Conservation (phyloP, 2,329 filamentous ascomycete genomes). For the Bimuria novae-zelandiae region DNA sequence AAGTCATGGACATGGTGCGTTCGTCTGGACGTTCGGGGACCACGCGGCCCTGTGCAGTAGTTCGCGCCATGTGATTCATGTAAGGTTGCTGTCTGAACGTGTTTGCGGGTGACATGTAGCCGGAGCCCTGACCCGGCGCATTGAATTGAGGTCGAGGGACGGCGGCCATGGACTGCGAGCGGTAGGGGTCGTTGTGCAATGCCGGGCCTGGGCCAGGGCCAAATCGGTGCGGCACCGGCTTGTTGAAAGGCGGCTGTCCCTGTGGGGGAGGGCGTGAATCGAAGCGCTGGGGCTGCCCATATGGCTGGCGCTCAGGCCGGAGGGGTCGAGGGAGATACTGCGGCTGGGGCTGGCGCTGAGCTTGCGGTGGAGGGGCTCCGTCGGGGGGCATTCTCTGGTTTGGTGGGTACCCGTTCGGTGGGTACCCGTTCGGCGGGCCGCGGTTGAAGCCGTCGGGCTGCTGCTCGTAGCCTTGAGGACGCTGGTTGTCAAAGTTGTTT, state of each 20-base stretch:
- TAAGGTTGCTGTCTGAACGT: slow-evolving; percentile 80
- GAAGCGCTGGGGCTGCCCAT: slow-evolving; percentile 72
- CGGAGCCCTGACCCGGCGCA: slow-evolving; percentile 46
- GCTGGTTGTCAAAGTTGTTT: slow-evolving; percentile 30
- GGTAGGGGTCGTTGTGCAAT: slow-evolving; percentile 81
- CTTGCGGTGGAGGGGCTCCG: slow-evolving; percentile 35
- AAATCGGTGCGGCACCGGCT: slow-evolving; percentile 62
- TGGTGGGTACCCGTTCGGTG: slow-evolving; percentile 48
- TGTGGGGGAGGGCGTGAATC: slow-evolving; percentile 61
- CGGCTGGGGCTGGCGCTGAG: slow-evolving; percentile 52
- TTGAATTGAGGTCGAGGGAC: slow-evolving; percentile 75
- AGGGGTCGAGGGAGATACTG: slow-evolving; percentile 65
- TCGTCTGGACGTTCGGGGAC: slow-evolving; percentile 93
- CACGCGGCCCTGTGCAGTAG: slow-evolving; percentile 87
- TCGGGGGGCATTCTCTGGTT: slow-evolving; percentile 40
- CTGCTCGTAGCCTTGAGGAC: slow-evolving; percentile 33
- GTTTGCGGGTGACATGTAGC: slow-evolving; percentile 65
- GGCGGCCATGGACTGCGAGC: slow-evolving; percentile 90
- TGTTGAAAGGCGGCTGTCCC: slow-evolving; percentile 56
- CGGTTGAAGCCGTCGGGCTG: slow-evolving; percentile 34
- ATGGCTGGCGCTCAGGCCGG: slow-evolving; percentile 69
- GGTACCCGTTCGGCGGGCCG: slow-evolving; percentile 47
- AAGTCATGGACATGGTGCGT: slow-evolving; percentile 94
- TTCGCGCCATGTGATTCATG: slow-evolving; percentile 69
- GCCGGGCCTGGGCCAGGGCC: slow-evolving; percentile 62